A percentile compares a stretch with the other conserved stretches of the same genome.
Conservation (phyloP, 1,284 basidiomycete genomes). For the Ceraceosorus bombacis region DNA sequence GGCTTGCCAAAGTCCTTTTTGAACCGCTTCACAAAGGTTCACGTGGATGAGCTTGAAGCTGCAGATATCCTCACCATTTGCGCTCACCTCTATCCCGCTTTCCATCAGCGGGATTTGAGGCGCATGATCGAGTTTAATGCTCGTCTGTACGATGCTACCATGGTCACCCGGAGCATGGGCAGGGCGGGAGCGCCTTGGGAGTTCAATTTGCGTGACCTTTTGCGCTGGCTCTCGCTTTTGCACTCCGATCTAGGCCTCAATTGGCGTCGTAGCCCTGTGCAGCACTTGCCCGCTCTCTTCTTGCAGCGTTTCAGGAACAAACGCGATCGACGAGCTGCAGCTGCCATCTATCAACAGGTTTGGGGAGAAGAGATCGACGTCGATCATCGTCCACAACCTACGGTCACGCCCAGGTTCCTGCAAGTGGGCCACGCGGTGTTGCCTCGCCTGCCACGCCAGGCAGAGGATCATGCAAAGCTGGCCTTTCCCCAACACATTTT, state of each 20-base stretch:
- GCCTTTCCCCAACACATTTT: constrained; percentile 53
- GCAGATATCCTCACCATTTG: constrained; percentile 76
- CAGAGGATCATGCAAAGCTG: background rate
- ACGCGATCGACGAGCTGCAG: constrained; percentile 61
- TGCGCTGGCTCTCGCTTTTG: constrained; percentile 67
- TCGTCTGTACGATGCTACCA: constrained; percentile 63
- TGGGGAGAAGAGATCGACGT: constrained; percentile 53
- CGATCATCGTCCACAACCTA: constrained; percentile 52
- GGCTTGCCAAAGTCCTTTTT: constrained; percentile 95
- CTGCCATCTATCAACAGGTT: constrained; percentile 59
- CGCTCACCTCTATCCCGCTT: constrained; percentile 63
- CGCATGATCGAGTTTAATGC: constrained; percentile 79
- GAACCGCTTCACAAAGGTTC: constrained; percentile 96
- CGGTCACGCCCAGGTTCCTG: constrained; percentile 56
- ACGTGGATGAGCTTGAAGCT: constrained; percentile 75
- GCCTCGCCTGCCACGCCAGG: constrained; percentile 48
- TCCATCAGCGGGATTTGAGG: constrained; percentile 56
- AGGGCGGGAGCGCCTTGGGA: constrained; percentile 91
- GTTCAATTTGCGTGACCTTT: constrained; percentile 91
- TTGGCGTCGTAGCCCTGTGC: constrained; percentile 45
- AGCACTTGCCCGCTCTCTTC: constrained; percentile 54
- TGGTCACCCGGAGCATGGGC: constrained; percentile 64
- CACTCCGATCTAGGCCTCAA: constrained; percentile 57
- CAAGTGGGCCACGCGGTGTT: constrained; percentile 66
- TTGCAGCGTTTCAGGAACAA: constrained; percentile 73